Evolutionary conservation across 495 filamentous ascomycete species (phyloP), one percentile per base, ranked within the genome.

Genomic region (Penicillium canariense): DNA sequence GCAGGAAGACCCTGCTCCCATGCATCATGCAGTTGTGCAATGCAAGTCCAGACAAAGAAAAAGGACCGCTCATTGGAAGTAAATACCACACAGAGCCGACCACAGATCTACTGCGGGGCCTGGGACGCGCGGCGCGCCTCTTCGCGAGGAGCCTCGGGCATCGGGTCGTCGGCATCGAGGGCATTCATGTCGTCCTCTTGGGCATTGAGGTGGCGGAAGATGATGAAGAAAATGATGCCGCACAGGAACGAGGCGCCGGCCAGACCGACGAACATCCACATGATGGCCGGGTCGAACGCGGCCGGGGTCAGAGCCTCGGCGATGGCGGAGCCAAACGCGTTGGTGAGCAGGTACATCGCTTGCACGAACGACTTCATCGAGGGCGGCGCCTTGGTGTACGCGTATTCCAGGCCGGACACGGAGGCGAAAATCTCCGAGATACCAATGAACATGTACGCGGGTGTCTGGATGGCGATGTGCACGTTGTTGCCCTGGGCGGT

Each of bases 321-420:
- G 40, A 94, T 74, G 38, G 88, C 87, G 39, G 84, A 78, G 2
- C 84, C 81, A 63, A 91, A 81, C 18, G 88, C 89, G 53, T 80
- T 86, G 62, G 84, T 85, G 66, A 91, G 87, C 42, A 90, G 81
- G 66, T 82, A 85, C 66, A 90, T 76, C 1, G 86, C 81, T 59
- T 85, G 84, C 49, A 92, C 86, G 59, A 91, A 83, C n/a, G 85
- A 88, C 46, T 87, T 83, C 87, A 93, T 91, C 62, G 84, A 88
- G 59, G 81, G 82, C 6, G 90, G 90, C 0, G 90, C 89, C 75
- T 93, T 90, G 66, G 85, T 89, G 71, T 86, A 92, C 27, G 89
- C 90, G 62, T 92, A 91, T 65, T 88, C 85, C 14, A 87, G 74
- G 49, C 75, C 78, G 18, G 84, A 87, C 66, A 90, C 85, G 43